Evolutionary conservation across 2,329 filamentous ascomycete genomes (phyloP).

Genomic region (Penicillium sp.): DNA sequence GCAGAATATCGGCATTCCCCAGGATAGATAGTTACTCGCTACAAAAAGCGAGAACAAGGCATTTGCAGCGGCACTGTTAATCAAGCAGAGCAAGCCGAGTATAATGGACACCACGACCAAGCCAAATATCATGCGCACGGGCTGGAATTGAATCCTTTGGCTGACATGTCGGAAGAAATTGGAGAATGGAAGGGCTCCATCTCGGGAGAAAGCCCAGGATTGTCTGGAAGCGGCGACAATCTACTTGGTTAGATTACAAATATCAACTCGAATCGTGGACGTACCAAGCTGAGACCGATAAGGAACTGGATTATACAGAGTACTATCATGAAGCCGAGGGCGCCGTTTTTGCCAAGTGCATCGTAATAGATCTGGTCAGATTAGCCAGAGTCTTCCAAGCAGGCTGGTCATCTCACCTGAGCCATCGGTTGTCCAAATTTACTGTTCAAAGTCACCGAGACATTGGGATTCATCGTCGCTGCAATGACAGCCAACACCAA

Average conservation of each 20-base stretch:
- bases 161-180: conserved; percentile 57
- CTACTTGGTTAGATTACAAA: conserved; percentile 20
- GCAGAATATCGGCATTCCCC: conserved; percentile 58
- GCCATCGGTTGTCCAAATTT: conserved; percentile 61
- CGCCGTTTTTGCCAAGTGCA: conserved; percentile 58
- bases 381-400: background rate
- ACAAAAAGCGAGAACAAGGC: conserved; percentile 57
- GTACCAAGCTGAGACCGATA: conserved; percentile 56
- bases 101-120: conserved; percentile 52
- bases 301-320: conserved; percentile 62
- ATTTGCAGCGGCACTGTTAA: conserved; percentile 56
- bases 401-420: conserved; percentile 26
- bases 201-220: conserved; percentile 62
- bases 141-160: conserved; percentile 56
- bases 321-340: conserved; percentile 58
- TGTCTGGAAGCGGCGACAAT: conserved; percentile 60
- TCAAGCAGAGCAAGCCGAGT: conserved; percentile 58
- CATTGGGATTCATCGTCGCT: conserved; percentile 55
- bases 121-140: conserved; percentile 56
- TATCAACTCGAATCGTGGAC: background rate
- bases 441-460: conserved; percentile 46
- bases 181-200: conserved; percentile 61
- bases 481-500: conserved; percentile 59
- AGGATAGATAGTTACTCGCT: conserved; percentile 61
- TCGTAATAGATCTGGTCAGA: conserved; percentile 56